phyloP scores from a whole-genome alignment of 2,329 filamentous ascomycete genomes.

The Periconia sp. region DNA sequence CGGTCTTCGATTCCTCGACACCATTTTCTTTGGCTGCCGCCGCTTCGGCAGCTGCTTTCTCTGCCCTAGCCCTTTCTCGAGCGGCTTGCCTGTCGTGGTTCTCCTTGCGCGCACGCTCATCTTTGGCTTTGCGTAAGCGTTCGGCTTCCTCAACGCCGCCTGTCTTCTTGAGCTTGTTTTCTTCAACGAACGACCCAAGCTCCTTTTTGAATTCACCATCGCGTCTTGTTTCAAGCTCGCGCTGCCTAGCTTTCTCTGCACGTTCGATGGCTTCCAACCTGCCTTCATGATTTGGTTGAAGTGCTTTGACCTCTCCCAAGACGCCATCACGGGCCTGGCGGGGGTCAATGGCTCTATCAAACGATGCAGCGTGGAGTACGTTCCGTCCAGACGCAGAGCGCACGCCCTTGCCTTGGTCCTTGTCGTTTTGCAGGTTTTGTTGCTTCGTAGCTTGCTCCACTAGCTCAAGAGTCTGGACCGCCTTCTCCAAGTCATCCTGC shows the following conservation, averaged over 20 bases:
- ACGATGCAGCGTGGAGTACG: constrained; percentile 39
- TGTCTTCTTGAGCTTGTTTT: constrained; percentile 93
- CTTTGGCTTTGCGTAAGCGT: constrained; percentile 79
- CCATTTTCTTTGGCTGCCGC: constrained; percentile 35
- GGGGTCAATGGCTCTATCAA: constrained; percentile 68
- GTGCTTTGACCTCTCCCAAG: constrained; percentile 87
- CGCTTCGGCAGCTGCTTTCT: constrained; percentile 49
- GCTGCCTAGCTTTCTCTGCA: constrained; percentile 89
- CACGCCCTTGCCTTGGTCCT: constrained; percentile 54
- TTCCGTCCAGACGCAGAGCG: constrained; percentile 57
- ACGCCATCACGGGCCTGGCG: constrained; percentile 87
- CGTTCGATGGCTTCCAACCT: constrained; percentile 94
- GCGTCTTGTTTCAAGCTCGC: constrained; percentile 79
- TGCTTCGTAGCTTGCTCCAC: constrained; percentile 99
- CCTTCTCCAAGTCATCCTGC: constrained; percentile 94
- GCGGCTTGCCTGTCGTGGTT: constrained; percentile 63
- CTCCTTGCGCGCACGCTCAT: constrained; percentile 84
- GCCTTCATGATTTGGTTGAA: constrained; percentile 93
- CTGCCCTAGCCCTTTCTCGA: constrained; percentile 51
- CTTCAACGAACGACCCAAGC: constrained; percentile 81
- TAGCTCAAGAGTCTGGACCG: constrained; percentile 87
- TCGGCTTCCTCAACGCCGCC: constrained; percentile 95
- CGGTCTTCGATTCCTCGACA: constrained; percentile 22
- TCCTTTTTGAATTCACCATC: constrained; percentile 85
- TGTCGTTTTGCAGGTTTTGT: constrained; percentile 78